Evolutionary conservation across 2,329 filamentous ascomycete species (phyloP).

Genomic region (Gnomoniopsis sp.): DNA sequence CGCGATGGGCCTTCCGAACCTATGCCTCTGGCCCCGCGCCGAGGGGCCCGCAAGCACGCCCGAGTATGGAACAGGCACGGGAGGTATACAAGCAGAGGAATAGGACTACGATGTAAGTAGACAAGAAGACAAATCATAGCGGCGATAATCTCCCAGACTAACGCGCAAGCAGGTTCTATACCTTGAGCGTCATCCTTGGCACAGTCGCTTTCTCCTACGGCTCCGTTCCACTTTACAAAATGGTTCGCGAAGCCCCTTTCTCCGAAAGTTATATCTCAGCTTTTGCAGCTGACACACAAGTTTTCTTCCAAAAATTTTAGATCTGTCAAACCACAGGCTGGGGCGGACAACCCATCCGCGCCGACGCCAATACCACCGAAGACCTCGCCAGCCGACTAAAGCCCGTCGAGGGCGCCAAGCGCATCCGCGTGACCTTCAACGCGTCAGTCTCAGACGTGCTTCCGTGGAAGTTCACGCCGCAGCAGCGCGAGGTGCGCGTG

Average conservation of each 20-base stretch:
- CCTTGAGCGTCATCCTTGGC: constrained; percentile 72
- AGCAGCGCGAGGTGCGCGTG: constrained; percentile 94
- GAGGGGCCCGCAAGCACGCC: constrained; percentile 26
- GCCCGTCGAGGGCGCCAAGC: constrained; percentile 75
- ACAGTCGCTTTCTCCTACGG: constrained; percentile 79
- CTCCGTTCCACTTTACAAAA: constrained; percentile 83
- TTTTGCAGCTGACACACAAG: background rate
- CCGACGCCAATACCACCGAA: constrained; percentile 49
- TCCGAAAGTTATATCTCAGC: background rate
- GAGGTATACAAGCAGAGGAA: constrained; percentile 67
- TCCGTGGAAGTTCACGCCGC: constrained; percentile 95
- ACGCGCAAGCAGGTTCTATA: constrained; percentile 58
- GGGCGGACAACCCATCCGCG: constrained; percentile 89
- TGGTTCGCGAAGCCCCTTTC: constrained; percentile 49
- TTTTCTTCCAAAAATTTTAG: constrained; percentile 34
- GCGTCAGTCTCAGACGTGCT: constrained; percentile 92
- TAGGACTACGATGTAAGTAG: constrained; percentile 56
- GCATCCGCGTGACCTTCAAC: constrained; percentile 93
- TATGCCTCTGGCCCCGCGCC: constrained; percentile 26
- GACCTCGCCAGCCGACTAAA: constrained; percentile 75
- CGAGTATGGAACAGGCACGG: constrained; percentile 62
- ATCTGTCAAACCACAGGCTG: constrained; percentile 86
- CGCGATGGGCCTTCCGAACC: constrained; percentile 4
- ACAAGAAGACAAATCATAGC: background rate
- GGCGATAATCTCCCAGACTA: constrained; percentile 15